These are phyloP conservation scores for Penicillium chermesinum DNA, from an alignment of 495 filamentous ascomycete genomes.

Conservation along the genomic window DNA sequence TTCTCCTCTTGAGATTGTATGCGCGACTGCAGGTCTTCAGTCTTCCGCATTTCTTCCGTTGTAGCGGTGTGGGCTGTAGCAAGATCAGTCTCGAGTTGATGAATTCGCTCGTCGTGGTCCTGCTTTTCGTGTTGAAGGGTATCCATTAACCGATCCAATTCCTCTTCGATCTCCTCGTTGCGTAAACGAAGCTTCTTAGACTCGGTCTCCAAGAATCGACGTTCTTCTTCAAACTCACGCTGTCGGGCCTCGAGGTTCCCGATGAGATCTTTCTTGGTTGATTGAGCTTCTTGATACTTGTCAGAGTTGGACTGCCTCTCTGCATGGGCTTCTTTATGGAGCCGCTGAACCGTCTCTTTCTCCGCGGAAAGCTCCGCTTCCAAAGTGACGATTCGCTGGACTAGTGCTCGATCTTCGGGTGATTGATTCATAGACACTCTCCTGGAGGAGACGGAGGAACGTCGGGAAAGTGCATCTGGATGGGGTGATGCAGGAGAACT, in stretches of 20 bases:
- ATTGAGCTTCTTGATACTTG: slow-evolving; percentile 74
- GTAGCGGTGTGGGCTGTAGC: slow-evolving; percentile 54
- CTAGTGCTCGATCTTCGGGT: slow-evolving; percentile 57
- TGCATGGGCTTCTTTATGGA: slow-evolving; percentile 60
- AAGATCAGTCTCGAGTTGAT: slow-evolving; percentile 65
- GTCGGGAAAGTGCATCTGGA: slow-evolving; percentile 52
- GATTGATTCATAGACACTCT: slow-evolving; percentile 63
- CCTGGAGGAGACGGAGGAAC: slow-evolving; percentile 61
- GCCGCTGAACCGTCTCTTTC: slow-evolving; percentile 50
- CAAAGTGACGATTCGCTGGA: slow-evolving; percentile 67
- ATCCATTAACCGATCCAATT: slow-evolving; percentile 78
- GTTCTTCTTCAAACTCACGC: slow-evolving; percentile 79
- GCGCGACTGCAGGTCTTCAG: slow-evolving; percentile 39
- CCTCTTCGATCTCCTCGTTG: slow-evolving; percentile 84
- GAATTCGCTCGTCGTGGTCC: slow-evolving; percentile 61
- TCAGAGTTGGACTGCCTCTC: slow-evolving; percentile 61
- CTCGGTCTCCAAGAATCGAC: slow-evolving; percentile 73
- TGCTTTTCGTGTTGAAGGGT: slow-evolving; percentile 73
- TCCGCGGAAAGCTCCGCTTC: slow-evolving; percentile 73
- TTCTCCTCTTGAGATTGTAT: slow-evolving; percentile 5
- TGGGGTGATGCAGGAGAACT: slow-evolving; percentile 48
- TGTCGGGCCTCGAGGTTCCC: slow-evolving; percentile 91
- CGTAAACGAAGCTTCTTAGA: slow-evolving; percentile 66
- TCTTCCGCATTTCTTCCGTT: slow-evolving; percentile 51
- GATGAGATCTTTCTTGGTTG: slow-evolving; percentile 90